A percentile compares a stretch with the other conserved stretches of the same genome.
These are phyloP conservation scores for Thinopyrum obtusiflorum DNA, from an alignment of 202 grass and related monocot genomes.

Conservation along the genomic window DNA sequence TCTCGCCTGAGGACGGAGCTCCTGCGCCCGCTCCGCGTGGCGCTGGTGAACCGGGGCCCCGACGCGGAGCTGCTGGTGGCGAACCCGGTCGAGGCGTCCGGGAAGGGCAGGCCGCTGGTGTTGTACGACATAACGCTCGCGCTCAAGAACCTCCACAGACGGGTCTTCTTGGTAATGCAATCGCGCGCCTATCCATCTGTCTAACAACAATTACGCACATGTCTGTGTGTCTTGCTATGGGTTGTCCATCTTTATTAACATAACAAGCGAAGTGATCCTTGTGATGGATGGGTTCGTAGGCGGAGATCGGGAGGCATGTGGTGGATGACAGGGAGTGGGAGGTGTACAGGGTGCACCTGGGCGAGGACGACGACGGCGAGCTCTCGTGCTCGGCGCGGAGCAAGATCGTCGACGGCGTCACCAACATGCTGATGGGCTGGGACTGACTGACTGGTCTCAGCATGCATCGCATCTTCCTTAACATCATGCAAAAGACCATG, in stretches of 20 bases:
- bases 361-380: constrained; percentile 56
- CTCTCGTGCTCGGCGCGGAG: constrained; percentile 26
- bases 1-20: constrained; percentile 55
- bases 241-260: too few species aligned
- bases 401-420: constrained; percentile 58
- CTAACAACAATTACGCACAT: neutral
- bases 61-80: constrained; percentile 69
- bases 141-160: constrained; percentile 63
- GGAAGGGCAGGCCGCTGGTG: constrained; percentile 66
- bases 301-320: constrained; percentile 71
- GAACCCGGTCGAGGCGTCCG: constrained; percentile 68
- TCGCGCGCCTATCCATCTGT: neutral
- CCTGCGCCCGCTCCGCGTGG: constrained; percentile 45
- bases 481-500: neutral
- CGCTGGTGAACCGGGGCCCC: constrained; percentile 58
- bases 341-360: constrained; percentile 67
- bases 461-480: neutral
- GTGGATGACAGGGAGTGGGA: constrained; percentile 78
- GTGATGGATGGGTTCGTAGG: constrained; percentile 36
- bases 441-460: constrained; percentile 21
- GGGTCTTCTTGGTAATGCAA: constrained; percentile 65
- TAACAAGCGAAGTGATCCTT: neutral
- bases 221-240: too few species aligned
- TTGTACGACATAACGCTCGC: constrained; percentile 82
- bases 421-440: constrained; percentile 86